Base-by-base conservation (phyloP, 129 eudicot genomes). In the Helichrysum umbraculigerum region DNA sequence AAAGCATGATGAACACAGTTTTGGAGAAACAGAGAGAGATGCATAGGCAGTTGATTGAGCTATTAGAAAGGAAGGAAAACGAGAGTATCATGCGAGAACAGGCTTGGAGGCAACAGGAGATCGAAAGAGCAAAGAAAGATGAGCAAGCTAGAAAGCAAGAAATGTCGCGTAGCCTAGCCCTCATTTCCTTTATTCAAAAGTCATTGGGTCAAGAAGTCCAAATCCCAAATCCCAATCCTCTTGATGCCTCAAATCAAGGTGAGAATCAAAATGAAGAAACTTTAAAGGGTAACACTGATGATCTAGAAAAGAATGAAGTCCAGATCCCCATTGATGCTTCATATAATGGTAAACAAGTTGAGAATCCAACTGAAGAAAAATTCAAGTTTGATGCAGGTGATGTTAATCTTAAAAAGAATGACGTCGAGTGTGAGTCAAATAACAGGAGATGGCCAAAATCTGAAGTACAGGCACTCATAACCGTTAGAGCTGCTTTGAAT, bases 391-490 rank as follows among this genome's bases (percentile, higher is more conserved):
- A 79, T 52, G 80, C 68, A 32, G 54, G 54, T 47, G 54, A 47
- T 47, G n/a, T 47, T 47, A 47, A 47, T 47, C 17, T 12, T 3
- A 14, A 47, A 12, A 3, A 17, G 16, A 47, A 47, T 47, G n/a
- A 14, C 17, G 21, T 11, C 3, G 82, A 74, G 3, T 12, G 61
- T 56, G 85, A 85, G 68, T 66, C 84, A 5, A 81, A 63, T 68
- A 77, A 32, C 9, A 80, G 17, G 58, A 83, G 83, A 81, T 86
- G 90, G 96, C 88, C 91, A 14, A 89, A 87, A 71, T 76, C 91
- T 33, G 96, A 89, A 80, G 90, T 89, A 0, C 87, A 89, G 71
- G 86, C 88, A 5, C 85, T 87, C 2, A 85, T 89, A 76, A 72
- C 86, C 0, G 72, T 85, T 35, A 74, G 88, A 50, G 66, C 83